Conservation (phyloP, 441 rosid genomes). For the Corymbia citriodora region DNA sequence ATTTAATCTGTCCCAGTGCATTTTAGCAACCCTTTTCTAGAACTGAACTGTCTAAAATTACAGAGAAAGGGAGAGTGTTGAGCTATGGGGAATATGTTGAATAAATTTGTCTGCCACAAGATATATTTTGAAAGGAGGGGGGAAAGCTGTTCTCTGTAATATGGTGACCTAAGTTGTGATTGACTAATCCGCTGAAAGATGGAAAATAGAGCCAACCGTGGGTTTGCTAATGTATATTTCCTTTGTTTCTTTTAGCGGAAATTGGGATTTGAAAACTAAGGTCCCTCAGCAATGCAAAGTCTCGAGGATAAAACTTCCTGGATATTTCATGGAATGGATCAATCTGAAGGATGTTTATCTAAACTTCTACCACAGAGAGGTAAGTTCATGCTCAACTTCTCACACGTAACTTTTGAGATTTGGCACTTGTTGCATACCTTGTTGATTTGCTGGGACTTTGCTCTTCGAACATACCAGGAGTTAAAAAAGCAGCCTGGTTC, state of each 20-base stretch:
- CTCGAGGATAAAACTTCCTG: slow-evolving; percentile 64
- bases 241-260: slow-evolving; percentile 46
- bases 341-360: slow-evolving; percentile 81
- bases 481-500: background rate
- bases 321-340: slow-evolving; percentile 87
- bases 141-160: background rate
- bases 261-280: slow-evolving; percentile 95
- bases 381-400: slow-evolving; percentile 3
- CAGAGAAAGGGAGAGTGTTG: background rate
- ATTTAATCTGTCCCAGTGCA: background rate
- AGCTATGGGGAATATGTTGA: background rate
- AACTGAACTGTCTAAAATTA: background rate
- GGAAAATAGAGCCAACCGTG: background rate
- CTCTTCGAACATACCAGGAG: background rate
- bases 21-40: background rate
- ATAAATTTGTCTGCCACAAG: background rate
- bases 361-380: slow-evolving; percentile 63
- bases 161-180: background rate
- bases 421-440: background rate
- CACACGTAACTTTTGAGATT: background rate
- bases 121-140: background rate
- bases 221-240: background rate
- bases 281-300: slow-evolving; percentile 77
- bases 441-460: background rate
- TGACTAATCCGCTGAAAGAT: background rate